Evolutionary conservation across 768 basidiomycete genomes (phyloP).

Genomic region (Russula foetens): DNA sequence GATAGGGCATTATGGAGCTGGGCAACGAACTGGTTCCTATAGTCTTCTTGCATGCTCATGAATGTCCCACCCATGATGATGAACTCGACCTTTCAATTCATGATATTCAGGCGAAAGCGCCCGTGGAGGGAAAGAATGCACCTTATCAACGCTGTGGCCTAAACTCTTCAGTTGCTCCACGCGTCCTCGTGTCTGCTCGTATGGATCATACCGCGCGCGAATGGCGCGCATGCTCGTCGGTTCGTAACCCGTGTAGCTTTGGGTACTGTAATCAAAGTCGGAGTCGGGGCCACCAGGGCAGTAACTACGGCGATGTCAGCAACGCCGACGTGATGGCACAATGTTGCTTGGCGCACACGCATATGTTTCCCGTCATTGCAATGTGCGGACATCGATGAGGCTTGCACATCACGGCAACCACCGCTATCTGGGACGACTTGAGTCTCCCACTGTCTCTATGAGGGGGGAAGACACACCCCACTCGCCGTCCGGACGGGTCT

Average conservation of each 20-base stretch:
- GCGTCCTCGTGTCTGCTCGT: constrained; percentile 91
- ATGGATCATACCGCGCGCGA: constrained; percentile 92
- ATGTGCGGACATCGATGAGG: constrained; percentile 99
- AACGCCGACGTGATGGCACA: neutral
- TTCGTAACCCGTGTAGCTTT: constrained; percentile 91
- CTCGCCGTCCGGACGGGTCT: constrained; percentile 95
- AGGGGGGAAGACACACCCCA: constrained; percentile 57
- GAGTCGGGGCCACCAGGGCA: constrained; percentile 99
- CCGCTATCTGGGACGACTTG: constrained; percentile 63
- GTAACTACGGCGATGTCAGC: constrained; percentile 45
- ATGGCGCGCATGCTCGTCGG: constrained; percentile 99
- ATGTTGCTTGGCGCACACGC: constrained; percentile 57
- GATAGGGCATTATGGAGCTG: constrained; percentile 96
- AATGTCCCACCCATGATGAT: constrained; percentile 99
- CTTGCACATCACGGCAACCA: constrained; percentile 99
- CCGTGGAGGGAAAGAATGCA: constrained; percentile 24
- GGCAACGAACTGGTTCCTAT: constrained; percentile 87
- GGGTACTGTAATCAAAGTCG: constrained; percentile 99
- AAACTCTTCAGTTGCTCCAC: constrained; percentile 93
- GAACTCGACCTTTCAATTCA: constrained; percentile 51
- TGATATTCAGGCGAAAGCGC: neutral
- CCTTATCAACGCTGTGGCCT: constrained; percentile 98
- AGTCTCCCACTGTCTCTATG: neutral
- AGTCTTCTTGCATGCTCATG: constrained; percentile 99
- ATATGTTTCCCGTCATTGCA: constrained; percentile 99